Conservation (phyloP, 2,329 filamentous ascomycete genomes). For the Microdochium bolleyi region DNA sequence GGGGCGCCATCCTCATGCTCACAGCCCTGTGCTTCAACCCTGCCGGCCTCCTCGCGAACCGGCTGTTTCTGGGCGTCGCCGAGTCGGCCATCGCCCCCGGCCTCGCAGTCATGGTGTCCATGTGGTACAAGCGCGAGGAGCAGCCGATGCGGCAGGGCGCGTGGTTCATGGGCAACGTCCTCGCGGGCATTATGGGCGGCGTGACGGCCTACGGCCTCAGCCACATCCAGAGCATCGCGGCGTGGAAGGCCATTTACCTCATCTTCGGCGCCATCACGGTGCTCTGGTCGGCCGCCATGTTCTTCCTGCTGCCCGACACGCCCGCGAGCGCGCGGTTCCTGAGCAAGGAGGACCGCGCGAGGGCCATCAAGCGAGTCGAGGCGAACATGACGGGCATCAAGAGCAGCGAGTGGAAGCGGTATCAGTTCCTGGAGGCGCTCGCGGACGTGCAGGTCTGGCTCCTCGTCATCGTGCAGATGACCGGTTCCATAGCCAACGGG, state of each 20-base stretch:
- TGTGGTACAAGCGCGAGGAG: conserved; percentile 56
- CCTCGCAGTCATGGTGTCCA: conserved; percentile 50
- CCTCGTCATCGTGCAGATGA: conserved; percentile 16
- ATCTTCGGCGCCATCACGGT: conserved; percentile 21
- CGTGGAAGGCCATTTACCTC: conserved; percentile 20
- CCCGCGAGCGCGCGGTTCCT: conserved; percentile 26
- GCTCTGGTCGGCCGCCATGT: conserved; percentile 16
- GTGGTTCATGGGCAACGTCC: conserved; percentile 52
- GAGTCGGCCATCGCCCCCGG: conserved; percentile 40
- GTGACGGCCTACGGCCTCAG: conserved; percentile 33
- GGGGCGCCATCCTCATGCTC: conserved; percentile 40
- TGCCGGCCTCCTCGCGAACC: conserved; percentile 36
- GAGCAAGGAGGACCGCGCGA: conserved; percentile 15
- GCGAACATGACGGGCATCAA: conserved; percentile 28
- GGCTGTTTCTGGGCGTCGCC: conserved; percentile 50
- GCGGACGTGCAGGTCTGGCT: conserved; percentile 16
- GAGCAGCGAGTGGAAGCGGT: conserved; percentile 17
- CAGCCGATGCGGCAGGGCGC: conserved; percentile 52
- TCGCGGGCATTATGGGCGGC: conserved; percentile 51
- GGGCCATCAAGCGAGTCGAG: conserved; percentile 21
- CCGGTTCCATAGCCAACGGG: conserved; percentile 19
- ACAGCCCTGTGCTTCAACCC: conserved; percentile 46
- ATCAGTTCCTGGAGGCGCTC: conserved; percentile 17
- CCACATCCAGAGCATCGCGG: conserved; percentile 26
- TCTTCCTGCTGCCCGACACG: conserved; percentile 21